Conservation (phyloP, 73 alveolate genomes). For the Uronychia setigera region DNA sequence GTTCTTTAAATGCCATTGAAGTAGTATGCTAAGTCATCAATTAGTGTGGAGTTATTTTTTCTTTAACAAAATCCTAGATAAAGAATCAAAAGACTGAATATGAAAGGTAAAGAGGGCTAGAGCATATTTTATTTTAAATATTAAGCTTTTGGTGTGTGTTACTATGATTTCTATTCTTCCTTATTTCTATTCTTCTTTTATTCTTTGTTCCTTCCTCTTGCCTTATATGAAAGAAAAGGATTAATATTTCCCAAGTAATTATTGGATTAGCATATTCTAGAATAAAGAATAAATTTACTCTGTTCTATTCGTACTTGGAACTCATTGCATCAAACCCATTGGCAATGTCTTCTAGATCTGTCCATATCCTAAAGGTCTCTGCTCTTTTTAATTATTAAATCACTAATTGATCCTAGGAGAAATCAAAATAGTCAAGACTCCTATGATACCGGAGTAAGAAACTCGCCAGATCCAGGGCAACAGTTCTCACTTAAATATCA, state of each 20-base stretch:
- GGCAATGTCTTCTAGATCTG: conserved; percentile 37
- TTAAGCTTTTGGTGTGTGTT: too few species aligned
- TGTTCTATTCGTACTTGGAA: not conserved
- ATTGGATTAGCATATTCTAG: not conserved
- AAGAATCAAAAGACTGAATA: too few species aligned
- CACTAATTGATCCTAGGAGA: conserved; percentile 29
- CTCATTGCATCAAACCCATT: conserved; percentile 13
- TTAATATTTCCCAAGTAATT: too few species aligned
- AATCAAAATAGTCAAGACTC: conserved; percentile 54
- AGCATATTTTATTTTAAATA: too few species aligned
- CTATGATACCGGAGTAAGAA: conserved; percentile 48
- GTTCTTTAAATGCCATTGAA: too few species aligned
- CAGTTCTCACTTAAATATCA: too few species aligned
- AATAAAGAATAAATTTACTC: conserved; percentile 2
- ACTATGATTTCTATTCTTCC: too few species aligned
- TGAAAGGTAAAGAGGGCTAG: too few species aligned
- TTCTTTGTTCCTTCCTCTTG: conserved; percentile 22
- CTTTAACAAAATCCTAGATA: too few species aligned
- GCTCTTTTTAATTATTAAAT: conserved; percentile 25
- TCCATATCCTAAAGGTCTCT: conserved; percentile 50
- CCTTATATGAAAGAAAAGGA: not conserved
- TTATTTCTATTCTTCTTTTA: too few species aligned
- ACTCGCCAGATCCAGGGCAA: conserved; percentile 41
- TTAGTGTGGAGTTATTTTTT: too few species aligned
- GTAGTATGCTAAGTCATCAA: too few species aligned